Evolutionary conservation across 164 flowering plant genomes (phyloP), one percentile per base, ranked within the genome.

Genomic region (Magnolia changhungtana): DNA sequence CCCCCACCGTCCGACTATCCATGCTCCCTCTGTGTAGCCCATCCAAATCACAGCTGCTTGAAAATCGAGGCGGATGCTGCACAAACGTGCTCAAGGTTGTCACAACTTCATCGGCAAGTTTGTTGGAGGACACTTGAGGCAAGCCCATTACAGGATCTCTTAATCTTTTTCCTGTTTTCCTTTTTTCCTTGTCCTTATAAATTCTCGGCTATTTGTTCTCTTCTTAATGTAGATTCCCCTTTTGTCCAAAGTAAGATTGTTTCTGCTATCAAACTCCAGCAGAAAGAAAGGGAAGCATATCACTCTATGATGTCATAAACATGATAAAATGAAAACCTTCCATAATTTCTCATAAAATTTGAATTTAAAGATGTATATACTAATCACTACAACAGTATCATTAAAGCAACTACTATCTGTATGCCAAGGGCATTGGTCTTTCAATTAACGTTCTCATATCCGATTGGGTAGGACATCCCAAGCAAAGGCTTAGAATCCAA

Each of bases 51-150:
- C 86, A 81, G 31, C 81, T 73, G 75, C 86, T 82, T 68, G 79
- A 14, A 78, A 75, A 78, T 52, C 75, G 84, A 13, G 85, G 82
- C 2, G 81, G 79, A 79, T 76, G 84, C 50, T 77, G 89, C 72
- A 76, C 76, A 80, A 83, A 78, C 64, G 87, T 24, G 76, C 82
- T 86, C 74, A 83, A 59, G 20, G 91, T 71, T n/a, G 81, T 74
- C 51, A 78, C 73, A 65, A 69, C 85, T 64, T 88, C 92, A 52
- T 84, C 88, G 75, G 83, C 71, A 78, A 75, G 67, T 80, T 78
- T 84, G 76, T 76, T 70, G 4, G 88, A 79, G 55, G 89, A 80
- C 51, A 85, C 84, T 79, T 91, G 95, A 37, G 93, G 95, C 88
- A 93, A 84, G 10, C 98, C 96, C 96, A 91, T 91, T 31, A 21